Evolutionary conservation across 2,329 filamentous ascomycete genomes (phyloP), one percentile per base, ranked within the genome.

Genomic region (Hysterium pulicare): DNA sequence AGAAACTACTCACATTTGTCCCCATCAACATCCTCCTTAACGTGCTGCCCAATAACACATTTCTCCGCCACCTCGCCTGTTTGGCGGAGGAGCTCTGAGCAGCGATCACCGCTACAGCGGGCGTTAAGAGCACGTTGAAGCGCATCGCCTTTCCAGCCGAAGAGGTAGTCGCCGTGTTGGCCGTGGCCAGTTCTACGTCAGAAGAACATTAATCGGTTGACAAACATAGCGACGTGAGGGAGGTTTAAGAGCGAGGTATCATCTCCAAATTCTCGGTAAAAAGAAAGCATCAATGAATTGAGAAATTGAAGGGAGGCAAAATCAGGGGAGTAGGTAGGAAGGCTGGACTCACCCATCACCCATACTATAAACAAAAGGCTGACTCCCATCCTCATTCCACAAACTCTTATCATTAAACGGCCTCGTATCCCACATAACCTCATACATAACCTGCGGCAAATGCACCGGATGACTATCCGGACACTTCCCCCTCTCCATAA

Each of bases 401-500:
- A 57, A 15, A 2, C 47, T 47, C 33, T 52, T 46, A 23, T 57
- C 38, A 38, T 62, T 59, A 41, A 55, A 64, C 31, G 54, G 48
- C 22, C 42, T 49, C 6, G 58, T 74, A 49, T 74, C 69, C 59
- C 70, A 74, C 47, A 74, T 68, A 2, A 72, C 68, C 54, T 74
- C 71, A 50, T 68, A 71, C 42, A 71, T 71, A 11, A 74, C 50
- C 58, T 75, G 71, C 8, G 72, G 71, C 42, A 73, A 67, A 22
- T 66, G 57, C 7, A 75, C 63, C 0, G 71, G 71, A 57, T 70
- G 67, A 0, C 61, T 62, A 0, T 62, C 55, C 1, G 71, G 71
- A 48, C 71, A 74, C 13, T 59, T 51, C 5, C 71, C 71, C 24
- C 69, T 8, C 40, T 58, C 36, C 20, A 39, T 28, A 6, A 41